phyloP scores from a whole-genome alignment of 163 green algal species.

The Prototheca stagnorum region DNA sequence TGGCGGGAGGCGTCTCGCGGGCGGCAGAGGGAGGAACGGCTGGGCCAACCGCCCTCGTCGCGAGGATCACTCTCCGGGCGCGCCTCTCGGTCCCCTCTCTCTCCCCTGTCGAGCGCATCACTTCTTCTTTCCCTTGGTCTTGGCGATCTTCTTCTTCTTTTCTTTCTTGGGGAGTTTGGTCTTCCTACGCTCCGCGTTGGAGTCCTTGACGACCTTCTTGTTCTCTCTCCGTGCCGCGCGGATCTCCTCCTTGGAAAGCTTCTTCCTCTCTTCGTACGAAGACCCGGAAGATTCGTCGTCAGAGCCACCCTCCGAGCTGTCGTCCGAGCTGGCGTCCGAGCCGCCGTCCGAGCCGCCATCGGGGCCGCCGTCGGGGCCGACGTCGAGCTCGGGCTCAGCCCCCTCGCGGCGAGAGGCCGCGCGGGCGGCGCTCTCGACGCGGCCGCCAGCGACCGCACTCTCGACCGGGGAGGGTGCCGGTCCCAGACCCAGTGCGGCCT shows the following conservation, averaged over 20 bases:
- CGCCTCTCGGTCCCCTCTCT: too few relatives aligned
- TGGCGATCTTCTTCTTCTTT: slow-evolving; percentile 55
- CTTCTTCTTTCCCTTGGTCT: slow-evolving; percentile 30
- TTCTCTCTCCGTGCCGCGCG: slow-evolving; percentile 49
- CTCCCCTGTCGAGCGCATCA: too few relatives aligned
- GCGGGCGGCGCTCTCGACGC: too few relatives aligned
- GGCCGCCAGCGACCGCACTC: too few relatives aligned
- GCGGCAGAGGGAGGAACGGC: too few relatives aligned
- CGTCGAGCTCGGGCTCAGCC: too few relatives aligned
- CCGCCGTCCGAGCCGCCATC: neutral
- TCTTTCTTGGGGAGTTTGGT: slow-evolving; percentile 74
- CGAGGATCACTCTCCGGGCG: too few relatives aligned
- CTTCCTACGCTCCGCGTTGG: slow-evolving; percentile 65
- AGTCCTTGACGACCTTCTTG: slow-evolving; percentile 74
- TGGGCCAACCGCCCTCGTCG: too few relatives aligned
- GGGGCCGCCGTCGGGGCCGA: neutral
- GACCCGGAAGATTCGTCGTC: slow-evolving; percentile 4
- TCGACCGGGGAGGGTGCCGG: too few relatives aligned
- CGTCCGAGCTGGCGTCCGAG: neutral
- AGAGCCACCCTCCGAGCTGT: neutral
- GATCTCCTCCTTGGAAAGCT: slow-evolving; percentile 31
- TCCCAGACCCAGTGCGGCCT: too few relatives aligned
- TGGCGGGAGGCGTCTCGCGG: too few relatives aligned
- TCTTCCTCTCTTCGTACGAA: slow-evolving; percentile 10
- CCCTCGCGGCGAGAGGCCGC: too few relatives aligned